Percentiles rank a stretch among this genome's conserved stretches.
phyloP scores from a whole-genome alignment of 2,329 filamentous ascomycete species.

The Xylariomycetidae sp. region DNA sequence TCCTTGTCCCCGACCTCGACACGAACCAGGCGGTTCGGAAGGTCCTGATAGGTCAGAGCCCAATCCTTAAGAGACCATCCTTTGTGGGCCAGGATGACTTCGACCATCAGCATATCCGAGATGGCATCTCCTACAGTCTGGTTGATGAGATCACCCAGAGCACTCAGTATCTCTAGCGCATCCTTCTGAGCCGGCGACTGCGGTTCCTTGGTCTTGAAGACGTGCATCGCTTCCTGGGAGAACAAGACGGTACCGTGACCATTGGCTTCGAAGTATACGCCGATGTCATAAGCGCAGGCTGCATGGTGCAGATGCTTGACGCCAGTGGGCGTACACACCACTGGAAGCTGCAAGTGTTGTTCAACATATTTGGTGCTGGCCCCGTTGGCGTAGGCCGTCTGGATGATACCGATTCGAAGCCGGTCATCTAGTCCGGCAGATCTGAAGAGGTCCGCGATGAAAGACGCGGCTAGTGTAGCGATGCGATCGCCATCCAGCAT shows the following conservation, averaged over 20 bases:
- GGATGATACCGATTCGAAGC: conserved; percentile 87
- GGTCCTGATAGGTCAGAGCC: conserved; percentile 87
- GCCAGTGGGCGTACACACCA: conserved; percentile 89
- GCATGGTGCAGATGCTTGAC: conserved; percentile 98
- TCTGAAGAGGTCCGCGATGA: conserved; percentile 83
- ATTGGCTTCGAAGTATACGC: conserved; percentile 98
- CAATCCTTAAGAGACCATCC: conserved; percentile 86
- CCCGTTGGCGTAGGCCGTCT: conserved; percentile 97
- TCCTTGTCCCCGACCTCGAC: conserved; percentile 87
- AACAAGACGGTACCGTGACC: conserved; percentile 97
- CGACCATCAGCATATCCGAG: conserved; percentile 92
- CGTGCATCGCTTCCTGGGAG: conserved; percentile 74
- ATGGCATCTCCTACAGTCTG: conserved; percentile 96
- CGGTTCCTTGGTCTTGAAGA: conserved; percentile 74
- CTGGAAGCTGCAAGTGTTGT: conserved; percentile 80
- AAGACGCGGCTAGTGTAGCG: conserved; percentile 87
- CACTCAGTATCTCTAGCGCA: conserved; percentile 77
- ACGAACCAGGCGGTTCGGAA: conserved; percentile 91
- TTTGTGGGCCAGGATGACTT: conserved; percentile 95
- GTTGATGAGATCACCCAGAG: conserved; percentile 89
- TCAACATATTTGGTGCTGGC: conserved; percentile 89
- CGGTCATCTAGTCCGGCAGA: conserved; percentile 74
- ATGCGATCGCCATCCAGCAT: conserved; percentile 97
- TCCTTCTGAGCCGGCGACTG: conserved; percentile 89
- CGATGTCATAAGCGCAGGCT: conserved; percentile 90